Conservation (phyloP, 2,329 filamentous ascomycete species). For the Fusarium brachygibbosum region DNA sequence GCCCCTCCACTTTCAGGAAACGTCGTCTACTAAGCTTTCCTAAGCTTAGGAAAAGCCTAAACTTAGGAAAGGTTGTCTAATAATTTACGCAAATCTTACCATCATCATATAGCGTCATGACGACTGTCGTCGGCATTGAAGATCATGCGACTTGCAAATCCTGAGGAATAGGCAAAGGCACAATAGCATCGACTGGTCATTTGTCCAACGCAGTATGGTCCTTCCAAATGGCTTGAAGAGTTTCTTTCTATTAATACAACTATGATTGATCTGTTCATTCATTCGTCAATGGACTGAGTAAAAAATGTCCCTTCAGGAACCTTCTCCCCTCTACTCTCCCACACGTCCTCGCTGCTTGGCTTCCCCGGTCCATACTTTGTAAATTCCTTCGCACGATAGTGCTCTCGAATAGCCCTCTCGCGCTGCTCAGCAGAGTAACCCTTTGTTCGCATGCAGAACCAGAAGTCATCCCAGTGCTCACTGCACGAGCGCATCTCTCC, state of each 20-base stretch:
- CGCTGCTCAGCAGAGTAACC: constrained; percentile 71
- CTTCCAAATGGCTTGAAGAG: neutral
- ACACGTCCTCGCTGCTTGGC: constrained; percentile 89
- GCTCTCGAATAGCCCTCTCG: constrained; percentile 72
- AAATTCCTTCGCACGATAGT: constrained; percentile 75
- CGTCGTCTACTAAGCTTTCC: too few species aligned
- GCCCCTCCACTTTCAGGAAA: neutral
- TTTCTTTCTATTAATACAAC: constrained; percentile 13
- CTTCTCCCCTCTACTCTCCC: constrained; percentile 78
- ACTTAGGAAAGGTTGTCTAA: neutral
- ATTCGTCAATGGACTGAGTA: constrained; percentile 54
- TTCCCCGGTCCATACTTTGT: constrained; percentile 73
- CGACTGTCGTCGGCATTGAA: neutral
- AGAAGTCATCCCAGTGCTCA: constrained; percentile 93
- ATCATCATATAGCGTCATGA: neutral
- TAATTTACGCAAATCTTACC: neutral
- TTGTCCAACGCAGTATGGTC: neutral
- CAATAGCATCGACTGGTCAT: neutral
- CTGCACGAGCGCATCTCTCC: constrained; percentile 82
- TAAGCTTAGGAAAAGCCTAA: neutral
- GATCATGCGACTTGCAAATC: neutral
- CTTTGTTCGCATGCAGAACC: constrained; percentile 95
- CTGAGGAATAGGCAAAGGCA: neutral
- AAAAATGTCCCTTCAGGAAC: constrained; percentile 66
- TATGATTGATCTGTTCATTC: neutral